phyloP scores from a whole-genome alignment of 352 stramenopile species.

The Blastocystis sp. region DNA sequence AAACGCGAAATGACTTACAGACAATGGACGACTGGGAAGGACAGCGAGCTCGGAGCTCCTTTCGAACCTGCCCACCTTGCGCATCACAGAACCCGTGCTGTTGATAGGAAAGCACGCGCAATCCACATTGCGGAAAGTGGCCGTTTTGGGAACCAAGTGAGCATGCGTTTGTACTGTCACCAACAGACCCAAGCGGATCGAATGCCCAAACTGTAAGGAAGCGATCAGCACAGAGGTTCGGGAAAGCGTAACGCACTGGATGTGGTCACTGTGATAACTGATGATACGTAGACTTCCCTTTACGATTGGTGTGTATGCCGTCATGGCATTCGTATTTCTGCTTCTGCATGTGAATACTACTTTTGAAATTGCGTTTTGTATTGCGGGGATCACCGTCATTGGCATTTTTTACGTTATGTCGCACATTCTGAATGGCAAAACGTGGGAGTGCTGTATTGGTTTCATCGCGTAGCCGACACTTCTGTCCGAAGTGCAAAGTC shows the following conservation, averaged over 20 bases:
- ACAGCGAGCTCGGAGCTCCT: constrained; percentile 19
- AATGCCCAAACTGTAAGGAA: not conserved
- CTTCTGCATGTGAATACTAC: not conserved
- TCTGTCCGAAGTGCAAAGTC: constrained; percentile 17
- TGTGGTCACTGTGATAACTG: not conserved
- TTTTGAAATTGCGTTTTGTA: not conserved
- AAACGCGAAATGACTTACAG: not conserved
- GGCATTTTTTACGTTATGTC: constrained; percentile 27
- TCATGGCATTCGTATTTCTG: not conserved
- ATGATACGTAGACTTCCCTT: constrained; percentile 4
- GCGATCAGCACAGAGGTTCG: not conserved
- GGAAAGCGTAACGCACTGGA: constrained; percentile 7
- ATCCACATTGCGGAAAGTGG: not conserved
- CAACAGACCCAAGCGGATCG: not conserved
- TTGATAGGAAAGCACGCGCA: constrained; percentile 5
- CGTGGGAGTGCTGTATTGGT: not conserved
- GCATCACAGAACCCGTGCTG: not conserved
- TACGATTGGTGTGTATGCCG: not conserved
- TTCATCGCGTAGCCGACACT: constrained; percentile 16
- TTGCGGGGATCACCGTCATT: not conserved
- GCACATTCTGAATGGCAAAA: not conserved
- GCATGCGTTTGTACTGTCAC: not conserved
- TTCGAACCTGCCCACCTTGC: not conserved
- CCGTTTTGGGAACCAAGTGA: constrained; percentile 11
- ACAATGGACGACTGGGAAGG: constrained; percentile 3